A percentile compares a stretch with the other conserved stretches of the same genome.
These are phyloP conservation scores for Colletotrichum sojae DNA, from an alignment of 2,329 filamentous ascomycete species.

Conservation along the genomic window DNA sequence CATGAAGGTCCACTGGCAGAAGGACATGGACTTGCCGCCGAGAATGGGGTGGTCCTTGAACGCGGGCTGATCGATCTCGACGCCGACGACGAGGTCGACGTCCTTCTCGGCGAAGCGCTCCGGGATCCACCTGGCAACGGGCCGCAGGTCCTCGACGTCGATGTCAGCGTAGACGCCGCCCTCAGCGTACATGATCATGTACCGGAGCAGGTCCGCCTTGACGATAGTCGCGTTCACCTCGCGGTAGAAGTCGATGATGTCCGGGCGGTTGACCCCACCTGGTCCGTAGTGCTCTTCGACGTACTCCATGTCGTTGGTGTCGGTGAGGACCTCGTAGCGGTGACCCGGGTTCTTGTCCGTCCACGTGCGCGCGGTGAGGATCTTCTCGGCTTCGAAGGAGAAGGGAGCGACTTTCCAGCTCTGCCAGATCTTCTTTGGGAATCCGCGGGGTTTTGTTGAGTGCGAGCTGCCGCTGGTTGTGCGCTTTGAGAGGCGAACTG, in stretches of 20 bases:
- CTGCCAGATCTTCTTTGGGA: constrained; percentile 82
- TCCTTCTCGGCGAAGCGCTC: constrained; percentile 72
- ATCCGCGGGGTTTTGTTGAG: constrained; percentile 51
- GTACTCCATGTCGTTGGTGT: constrained; percentile 76
- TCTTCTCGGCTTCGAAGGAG: constrained; percentile 75
- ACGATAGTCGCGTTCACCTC: constrained; percentile 74
- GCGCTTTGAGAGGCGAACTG: constrained; percentile 41
- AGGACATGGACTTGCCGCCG: constrained; percentile 77
- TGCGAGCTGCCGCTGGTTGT: neutral
- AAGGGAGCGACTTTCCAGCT: constrained; percentile 81
- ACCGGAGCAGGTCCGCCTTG: constrained; percentile 78
- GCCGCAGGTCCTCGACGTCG: constrained; percentile 54
- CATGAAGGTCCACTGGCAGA: constrained; percentile 84
- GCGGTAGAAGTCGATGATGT: constrained; percentile 74
- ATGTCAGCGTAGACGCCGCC: constrained; percentile 80
- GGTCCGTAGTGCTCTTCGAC: constrained; percentile 78
- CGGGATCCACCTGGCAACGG: constrained; percentile 54
- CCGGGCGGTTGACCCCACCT: constrained; percentile 74
- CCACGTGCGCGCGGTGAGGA: constrained; percentile 74
- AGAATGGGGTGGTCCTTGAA: constrained; percentile 75
- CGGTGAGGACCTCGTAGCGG: constrained; percentile 79
- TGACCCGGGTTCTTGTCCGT: constrained; percentile 75
- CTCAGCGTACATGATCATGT: constrained; percentile 81
- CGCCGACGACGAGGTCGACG: constrained; percentile 78
- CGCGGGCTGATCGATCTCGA: constrained; percentile 79